phyloP scores from a whole-genome alignment of 2,329 filamentous ascomycete species.

The Fusarium globosum region DNA sequence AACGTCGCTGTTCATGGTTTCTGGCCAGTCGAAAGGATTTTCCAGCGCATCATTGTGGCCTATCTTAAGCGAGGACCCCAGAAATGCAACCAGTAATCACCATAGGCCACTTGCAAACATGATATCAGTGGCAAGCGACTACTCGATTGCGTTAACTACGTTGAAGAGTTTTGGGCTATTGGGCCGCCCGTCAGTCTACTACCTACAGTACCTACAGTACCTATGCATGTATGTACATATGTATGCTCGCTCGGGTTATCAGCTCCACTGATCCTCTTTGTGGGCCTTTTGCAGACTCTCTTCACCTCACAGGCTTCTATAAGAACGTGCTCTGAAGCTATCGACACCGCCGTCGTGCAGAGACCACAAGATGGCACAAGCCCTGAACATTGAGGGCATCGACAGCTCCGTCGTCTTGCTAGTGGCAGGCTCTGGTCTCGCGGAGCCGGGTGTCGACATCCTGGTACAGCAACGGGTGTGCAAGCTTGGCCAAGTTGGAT shows the following conservation, averaged over 20 bases:
- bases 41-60: background rate
- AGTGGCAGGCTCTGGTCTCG: constrained; percentile 40
- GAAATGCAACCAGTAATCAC: constrained; percentile 20
- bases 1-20: background rate
- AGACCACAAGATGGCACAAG: constrained; percentile 37
- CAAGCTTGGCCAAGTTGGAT: constrained; percentile 23
- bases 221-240: too few species aligned
- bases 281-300: constrained; percentile 15
- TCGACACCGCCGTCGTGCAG: constrained; percentile 44
- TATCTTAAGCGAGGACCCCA: constrained; percentile 27
- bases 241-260: constrained; percentile 1
- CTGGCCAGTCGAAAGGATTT: background rate
- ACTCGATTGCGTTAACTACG: constrained; percentile 7
- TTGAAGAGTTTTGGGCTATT: constrained; percentile 2
- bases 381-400: constrained; percentile 33
- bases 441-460: constrained; percentile 45
- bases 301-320: constrained; percentile 36
- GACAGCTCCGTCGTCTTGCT: constrained; percentile 38
- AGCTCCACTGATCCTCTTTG: constrained; percentile 40
- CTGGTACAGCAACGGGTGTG: constrained; percentile 23
- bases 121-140: constrained; percentile 25
- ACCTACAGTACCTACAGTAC: background rate
- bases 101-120: constrained; percentile 22
- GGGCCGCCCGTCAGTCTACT: constrained; percentile 1
- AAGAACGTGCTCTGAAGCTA: constrained; percentile 45